Conservation (phyloP, 108 stramenopile species). For the Seminavis robusta region DNA sequence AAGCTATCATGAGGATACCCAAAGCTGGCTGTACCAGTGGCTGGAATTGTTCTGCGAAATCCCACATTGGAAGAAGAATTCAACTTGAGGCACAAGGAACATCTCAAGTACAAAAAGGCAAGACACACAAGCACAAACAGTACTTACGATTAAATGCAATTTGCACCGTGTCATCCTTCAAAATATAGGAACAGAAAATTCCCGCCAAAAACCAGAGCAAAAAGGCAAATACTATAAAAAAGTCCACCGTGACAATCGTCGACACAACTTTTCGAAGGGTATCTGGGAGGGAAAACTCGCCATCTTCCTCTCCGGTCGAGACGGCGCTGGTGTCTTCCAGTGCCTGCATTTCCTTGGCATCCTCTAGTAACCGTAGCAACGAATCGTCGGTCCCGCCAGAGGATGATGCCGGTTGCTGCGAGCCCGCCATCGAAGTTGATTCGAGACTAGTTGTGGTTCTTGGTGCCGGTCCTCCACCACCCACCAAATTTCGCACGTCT, state of each 20-base stretch:
- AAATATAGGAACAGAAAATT: constrained; percentile 70
- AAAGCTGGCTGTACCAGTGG: constrained; percentile 80
- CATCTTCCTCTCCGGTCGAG: constrained; percentile 8
- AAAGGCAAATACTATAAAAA: constrained; percentile 85
- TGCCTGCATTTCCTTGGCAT: constrained; percentile 59
- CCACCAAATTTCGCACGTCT: constrained; percentile 54
- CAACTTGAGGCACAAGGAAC: not conserved
- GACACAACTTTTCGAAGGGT: constrained; percentile 61
- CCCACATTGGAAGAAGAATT: not conserved
- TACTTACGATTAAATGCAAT: constrained; percentile 86
- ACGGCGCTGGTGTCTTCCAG: constrained; percentile 13
- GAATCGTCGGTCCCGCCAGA: constrained; percentile 57
- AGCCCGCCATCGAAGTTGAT: not conserved
- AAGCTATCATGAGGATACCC: constrained; percentile 86
- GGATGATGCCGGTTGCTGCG: not conserved
- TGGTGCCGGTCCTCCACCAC: constrained; percentile 22
- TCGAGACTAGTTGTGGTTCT: constrained; percentile 34
- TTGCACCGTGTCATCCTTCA: constrained; percentile 84
- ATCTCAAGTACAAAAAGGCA: not conserved
- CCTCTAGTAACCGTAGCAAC: constrained; percentile 63
- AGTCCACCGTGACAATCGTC: constrained; percentile 88
- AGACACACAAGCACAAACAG: not conserved
- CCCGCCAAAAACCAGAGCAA: constrained; percentile 88
- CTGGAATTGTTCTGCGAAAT: constrained; percentile 43
- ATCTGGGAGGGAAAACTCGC: constrained; percentile 19